phyloP scores from a whole-genome alignment of 2,329 filamentous ascomycete species.

The Aureobasidium subglaciale region DNA sequence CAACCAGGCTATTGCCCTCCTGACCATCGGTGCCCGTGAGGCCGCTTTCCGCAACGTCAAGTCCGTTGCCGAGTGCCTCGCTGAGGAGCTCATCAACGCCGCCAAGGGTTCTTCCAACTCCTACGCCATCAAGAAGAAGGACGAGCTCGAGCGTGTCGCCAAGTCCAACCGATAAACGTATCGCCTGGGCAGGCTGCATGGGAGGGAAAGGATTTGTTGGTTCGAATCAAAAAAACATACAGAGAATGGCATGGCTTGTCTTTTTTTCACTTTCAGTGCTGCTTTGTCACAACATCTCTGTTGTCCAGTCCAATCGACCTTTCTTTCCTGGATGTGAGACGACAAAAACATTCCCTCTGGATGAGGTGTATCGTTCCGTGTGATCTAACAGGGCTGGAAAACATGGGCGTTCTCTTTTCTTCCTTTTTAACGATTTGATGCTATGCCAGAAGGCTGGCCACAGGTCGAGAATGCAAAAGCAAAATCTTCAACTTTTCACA shows the following conservation, averaged over 20 bases:
- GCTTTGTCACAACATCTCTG: background rate
- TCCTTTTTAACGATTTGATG: background rate
- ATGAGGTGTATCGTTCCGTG: constrained; percentile 4
- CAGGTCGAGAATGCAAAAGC: constrained; percentile 9
- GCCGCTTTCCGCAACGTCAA: constrained; percentile 99
- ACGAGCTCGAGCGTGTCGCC: constrained; percentile 99
- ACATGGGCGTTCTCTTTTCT: background rate
- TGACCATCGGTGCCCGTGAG: constrained; percentile 98
- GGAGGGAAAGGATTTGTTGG: constrained; percentile 6
- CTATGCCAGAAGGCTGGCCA: background rate
- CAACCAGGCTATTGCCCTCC: constrained; percentile 98
- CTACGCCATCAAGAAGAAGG: constrained; percentile 99
- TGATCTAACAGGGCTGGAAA: constrained; percentile 4
- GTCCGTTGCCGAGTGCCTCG: constrained; percentile 98
- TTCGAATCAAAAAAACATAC: background rate
- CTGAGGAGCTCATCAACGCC: constrained; percentile 99
- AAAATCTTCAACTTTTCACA: background rate
- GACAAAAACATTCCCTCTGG: background rate
- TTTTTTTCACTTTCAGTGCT: background rate
- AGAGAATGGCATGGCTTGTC: constrained; percentile 3
- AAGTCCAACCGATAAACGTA: constrained; percentile 97
- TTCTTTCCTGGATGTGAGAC: constrained; percentile 4
- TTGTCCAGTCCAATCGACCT: background rate
- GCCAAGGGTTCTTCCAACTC: constrained; percentile 99
- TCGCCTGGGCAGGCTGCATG: constrained; percentile 5